Evolutionary conservation across 2,329 filamentous ascomycete genomes (phyloP), one percentile per base, ranked within the genome.

Genomic region (Ascosphaera apis): DNA sequence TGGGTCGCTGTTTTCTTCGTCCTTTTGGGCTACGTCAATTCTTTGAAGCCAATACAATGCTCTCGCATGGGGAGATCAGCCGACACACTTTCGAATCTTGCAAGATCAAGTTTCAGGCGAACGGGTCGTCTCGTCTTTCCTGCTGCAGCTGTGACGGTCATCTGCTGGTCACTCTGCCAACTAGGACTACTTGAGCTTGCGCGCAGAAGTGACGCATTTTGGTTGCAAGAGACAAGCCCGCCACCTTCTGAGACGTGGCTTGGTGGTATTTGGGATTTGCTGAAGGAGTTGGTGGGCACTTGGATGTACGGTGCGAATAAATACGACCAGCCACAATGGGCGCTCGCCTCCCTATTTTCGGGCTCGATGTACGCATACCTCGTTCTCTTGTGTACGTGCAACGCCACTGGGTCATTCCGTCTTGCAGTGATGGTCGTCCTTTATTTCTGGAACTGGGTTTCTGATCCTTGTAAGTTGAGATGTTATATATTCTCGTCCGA

Each of bases 1-100:
- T 73, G 72, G 50, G 72, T 76, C 2, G 65, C 69, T 11, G 69
- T 76, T 42, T 76, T 76, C 52, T 65, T 72, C 45, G 60, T 76
- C 33, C 67, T 74, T 28, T 69, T 70, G 15, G 69, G 69, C 38
- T 74, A 72, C 45, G 69, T 73, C 36, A 73, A 71, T 52, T 64
- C 67, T 3, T 58, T 73, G 36, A 72, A 72, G 45, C 66, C 69
- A 12, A 61, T 74, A 40, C 60, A 62, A 37, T 61, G 67, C 36
- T 64, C 58, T 45, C 61, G 65, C 36, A 54, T 63, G 21, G 68
- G 66, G 36, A 61, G 67, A 43, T 59, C 61, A 38, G 60, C 67
- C 31, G 58, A 57, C 1, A 67, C 67, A 9, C 64, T 69, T 42
- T 54, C 48, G 15, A 60, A 63, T 28, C 61, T 75, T 41, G 62